Conservation (phyloP, 2,329 filamentous ascomycete genomes). For the Stemphylium beticola region DNA sequence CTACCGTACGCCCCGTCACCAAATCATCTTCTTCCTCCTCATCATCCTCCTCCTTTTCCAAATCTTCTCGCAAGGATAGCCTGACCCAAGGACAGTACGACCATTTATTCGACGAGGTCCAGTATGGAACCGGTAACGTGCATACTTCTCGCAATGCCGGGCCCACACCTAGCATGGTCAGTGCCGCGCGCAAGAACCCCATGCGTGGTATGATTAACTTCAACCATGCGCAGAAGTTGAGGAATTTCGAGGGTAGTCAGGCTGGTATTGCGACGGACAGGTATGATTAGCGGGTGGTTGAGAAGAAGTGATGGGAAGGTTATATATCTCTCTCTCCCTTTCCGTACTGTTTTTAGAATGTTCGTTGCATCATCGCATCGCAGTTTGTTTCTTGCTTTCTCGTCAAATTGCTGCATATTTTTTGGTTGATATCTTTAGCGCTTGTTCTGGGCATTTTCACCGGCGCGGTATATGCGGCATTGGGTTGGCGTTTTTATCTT, state of each 20-base stretch:
- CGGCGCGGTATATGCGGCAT: too few relatives aligned
- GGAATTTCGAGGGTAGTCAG: slow-evolving; percentile 31
- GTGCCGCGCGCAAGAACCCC: slow-evolving; percentile 38
- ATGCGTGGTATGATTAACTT: slow-evolving; percentile 47
- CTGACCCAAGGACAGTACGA: slow-evolving; percentile 38
- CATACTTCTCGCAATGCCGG: slow-evolving; percentile 32
- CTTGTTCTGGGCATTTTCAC: too few relatives aligned
- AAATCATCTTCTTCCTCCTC: slow-evolving; percentile 2
- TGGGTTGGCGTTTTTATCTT: too few relatives aligned
- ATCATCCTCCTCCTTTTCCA: slow-evolving; percentile 2
- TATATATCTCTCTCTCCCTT: neutral
- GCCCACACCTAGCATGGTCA: slow-evolving; percentile 49
- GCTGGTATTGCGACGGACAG: neutral
- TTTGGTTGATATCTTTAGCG: too few relatives aligned
- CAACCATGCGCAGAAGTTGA: slow-evolving; percentile 41
- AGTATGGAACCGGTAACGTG: slow-evolving; percentile 41
- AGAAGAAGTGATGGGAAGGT: neutral
- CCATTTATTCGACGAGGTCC: slow-evolving; percentile 34
- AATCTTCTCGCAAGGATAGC: slow-evolving; percentile 39
- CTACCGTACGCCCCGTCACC: slow-evolving; percentile 41
- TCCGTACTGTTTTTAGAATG: neutral
- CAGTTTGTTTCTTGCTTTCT: neutral
- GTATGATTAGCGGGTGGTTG: neutral
- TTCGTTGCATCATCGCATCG: slow-evolving; percentile 1
- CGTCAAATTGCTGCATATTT: neutral